Conservation (phyloP, 2,329 filamentous ascomycete species). For the Aspergillus sp. region DNA sequence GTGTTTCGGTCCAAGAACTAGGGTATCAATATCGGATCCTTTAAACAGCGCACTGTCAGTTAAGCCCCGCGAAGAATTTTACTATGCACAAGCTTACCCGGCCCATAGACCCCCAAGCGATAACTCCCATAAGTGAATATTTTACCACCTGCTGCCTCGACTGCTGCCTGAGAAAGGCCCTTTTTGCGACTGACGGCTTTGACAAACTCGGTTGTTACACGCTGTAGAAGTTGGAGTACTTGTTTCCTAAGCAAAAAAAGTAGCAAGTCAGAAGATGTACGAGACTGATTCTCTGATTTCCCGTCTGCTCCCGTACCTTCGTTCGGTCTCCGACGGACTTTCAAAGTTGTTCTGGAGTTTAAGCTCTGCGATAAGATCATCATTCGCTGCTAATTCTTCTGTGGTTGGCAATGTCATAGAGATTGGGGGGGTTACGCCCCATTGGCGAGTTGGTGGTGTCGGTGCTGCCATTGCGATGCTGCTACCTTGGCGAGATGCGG, state of each 20-base stretch:
- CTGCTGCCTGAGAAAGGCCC: conserved; percentile 70
- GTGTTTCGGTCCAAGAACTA: conserved; percentile 88
- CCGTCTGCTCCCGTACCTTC: conserved; percentile 58
- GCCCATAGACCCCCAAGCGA: conserved; percentile 87
- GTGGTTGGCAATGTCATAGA: conserved; percentile 74
- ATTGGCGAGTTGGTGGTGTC: conserved; percentile 45
- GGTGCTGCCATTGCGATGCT: conserved; percentile 35
- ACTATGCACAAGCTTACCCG: conserved; percentile 48
- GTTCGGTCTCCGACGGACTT: conserved; percentile 74
- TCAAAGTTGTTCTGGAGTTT: conserved; percentile 92
- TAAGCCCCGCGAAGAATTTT: neutral
- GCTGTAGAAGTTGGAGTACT: conserved; percentile 75
- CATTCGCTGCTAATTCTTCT: conserved; percentile 72
- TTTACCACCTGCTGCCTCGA: conserved; percentile 84
- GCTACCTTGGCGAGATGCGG: conserved; percentile 13
- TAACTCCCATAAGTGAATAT: conserved; percentile 97
- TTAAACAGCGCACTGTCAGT: conserved; percentile 6
- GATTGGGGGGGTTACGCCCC: conserved; percentile 82
- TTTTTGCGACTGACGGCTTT: conserved; percentile 74
- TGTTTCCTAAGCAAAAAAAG: conserved; percentile 54
- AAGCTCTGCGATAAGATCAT: conserved; percentile 78
- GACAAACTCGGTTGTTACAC: conserved; percentile 83
- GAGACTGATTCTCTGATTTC: neutral
- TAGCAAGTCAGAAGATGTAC: conserved; percentile 6
- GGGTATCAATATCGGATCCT: conserved; percentile 96